These are phyloP conservation scores for Trametes sanguinea DNA, from an alignment of 768 basidiomycete species.

Conservation along the genomic window DNA sequence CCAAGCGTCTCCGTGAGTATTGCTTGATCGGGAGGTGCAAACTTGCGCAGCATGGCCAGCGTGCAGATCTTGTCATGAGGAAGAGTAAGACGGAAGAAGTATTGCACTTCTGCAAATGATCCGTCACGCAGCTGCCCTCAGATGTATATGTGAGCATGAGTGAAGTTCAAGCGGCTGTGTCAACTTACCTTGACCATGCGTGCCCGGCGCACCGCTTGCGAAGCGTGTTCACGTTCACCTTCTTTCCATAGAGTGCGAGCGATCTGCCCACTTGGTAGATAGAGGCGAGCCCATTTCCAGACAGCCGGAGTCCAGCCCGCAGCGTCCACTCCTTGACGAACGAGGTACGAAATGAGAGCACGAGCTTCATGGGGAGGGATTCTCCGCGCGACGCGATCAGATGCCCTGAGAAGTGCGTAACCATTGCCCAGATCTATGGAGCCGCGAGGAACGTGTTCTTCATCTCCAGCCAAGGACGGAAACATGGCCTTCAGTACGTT, in stretches of 20 bases:
- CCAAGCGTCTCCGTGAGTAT: conserved; percentile 1
- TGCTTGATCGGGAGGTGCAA: neutral
- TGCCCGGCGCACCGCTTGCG: neutral
- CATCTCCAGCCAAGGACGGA: neutral
- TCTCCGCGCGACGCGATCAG: neutral
- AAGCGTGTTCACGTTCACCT: neutral
- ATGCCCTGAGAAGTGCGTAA: neutral
- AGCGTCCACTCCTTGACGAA: neutral
- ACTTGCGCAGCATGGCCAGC: neutral
- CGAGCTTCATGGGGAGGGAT: neutral
- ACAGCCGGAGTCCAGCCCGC: neutral
- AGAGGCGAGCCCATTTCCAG: conserved; percentile 29
- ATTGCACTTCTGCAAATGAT: neutral
- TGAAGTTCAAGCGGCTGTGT: no score
- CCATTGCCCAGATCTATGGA: neutral
- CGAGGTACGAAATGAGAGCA: neutral
- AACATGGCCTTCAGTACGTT: neutral
- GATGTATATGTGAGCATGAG: no score
- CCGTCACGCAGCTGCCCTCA: neutral
- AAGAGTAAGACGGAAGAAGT: neutral
- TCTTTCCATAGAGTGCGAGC: conserved; percentile 16
- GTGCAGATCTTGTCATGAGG: neutral
- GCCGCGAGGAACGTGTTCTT: neutral
- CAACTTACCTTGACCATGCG: conserved; percentile 18
- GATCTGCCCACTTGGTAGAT: conserved; percentile 26